Evolutionary conservation across 805 yeast species (phyloP).

Genomic region (Candida sonorensis): DNA sequence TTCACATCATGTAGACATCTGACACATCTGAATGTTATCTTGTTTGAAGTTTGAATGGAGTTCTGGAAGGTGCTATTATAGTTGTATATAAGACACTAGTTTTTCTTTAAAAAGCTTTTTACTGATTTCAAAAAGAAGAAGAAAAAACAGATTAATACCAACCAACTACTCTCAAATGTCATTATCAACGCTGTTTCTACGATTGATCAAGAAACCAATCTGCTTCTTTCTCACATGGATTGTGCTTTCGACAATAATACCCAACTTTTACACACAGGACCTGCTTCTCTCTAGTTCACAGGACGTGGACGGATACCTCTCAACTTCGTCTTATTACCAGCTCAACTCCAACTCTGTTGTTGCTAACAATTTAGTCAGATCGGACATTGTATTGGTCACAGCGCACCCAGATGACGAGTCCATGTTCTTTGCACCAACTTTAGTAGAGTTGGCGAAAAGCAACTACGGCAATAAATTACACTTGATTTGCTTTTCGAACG

Average conservation of each 20-base stretch:
- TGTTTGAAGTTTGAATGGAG: too few relatives aligned
- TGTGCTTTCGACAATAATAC: conserved; percentile 7
- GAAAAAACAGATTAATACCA: too few relatives aligned
- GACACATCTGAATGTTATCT: too few relatives aligned
- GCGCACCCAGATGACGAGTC: conserved; percentile 99
- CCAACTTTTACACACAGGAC: neutral
- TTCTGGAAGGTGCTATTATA: too few relatives aligned
- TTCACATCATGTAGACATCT: too few relatives aligned
- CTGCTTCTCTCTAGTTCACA: neutral
- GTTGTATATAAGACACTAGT: too few relatives aligned
- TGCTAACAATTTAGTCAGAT: conserved; percentile 10
- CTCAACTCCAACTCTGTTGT: conserved; percentile 17
- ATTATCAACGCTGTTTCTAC: conserved; percentile 1
- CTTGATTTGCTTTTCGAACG: conserved; percentile 68
- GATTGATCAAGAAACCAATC: conserved; percentile 2
- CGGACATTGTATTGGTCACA: conserved; percentile 37
- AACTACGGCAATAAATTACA: conserved; percentile 45
- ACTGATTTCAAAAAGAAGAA: too few relatives aligned
- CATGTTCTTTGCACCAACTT: conserved; percentile 89
- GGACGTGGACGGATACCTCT: conserved; percentile 16
- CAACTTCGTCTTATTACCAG: conserved; percentile 12
- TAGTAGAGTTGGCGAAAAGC: conserved; percentile 43
- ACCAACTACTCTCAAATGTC: too few relatives aligned
- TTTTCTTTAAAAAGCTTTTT: too few relatives aligned
- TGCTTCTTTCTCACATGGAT: conserved; percentile 7